phyloP scores from a whole-genome alignment of 2,329 filamentous ascomycete genomes.

The Aspergillus neoniger region DNA sequence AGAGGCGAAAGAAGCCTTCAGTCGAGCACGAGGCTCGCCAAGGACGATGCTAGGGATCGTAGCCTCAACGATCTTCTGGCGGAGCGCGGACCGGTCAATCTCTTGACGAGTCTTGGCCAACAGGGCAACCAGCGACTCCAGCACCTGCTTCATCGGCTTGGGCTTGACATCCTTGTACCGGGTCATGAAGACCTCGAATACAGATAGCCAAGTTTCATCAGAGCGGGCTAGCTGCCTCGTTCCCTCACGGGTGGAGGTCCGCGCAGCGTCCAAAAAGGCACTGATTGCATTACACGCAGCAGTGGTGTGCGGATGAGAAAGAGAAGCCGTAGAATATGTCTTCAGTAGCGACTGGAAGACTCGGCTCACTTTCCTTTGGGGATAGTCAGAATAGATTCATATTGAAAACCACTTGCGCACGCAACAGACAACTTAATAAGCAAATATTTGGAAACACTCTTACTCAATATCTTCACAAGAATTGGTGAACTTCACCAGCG shows the following conservation, averaged over 20 bases:
- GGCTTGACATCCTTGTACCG: constrained; percentile 46
- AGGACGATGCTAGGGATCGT: constrained; percentile 41
- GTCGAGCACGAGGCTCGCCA: constrained; percentile 40
- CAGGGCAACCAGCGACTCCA: constrained; percentile 43
- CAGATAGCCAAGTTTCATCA: constrained; percentile 40
- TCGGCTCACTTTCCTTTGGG: constrained; percentile 32
- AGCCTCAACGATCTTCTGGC: constrained; percentile 26
- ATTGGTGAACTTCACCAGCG: constrained; percentile 36
- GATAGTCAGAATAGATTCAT: not conserved
- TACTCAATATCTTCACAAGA: constrained; percentile 37
- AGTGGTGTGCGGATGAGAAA: constrained; percentile 43
- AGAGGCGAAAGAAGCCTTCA: constrained; percentile 40
- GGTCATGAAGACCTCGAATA: constrained; percentile 43
- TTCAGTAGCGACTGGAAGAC: constrained; percentile 45
- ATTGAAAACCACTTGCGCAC: not conserved
- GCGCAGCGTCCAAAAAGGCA: constrained; percentile 44
- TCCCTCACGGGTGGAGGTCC: constrained; percentile 31
- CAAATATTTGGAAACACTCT: constrained; percentile 18
- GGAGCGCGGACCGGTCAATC: constrained; percentile 22
- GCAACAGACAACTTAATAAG: not conserved
- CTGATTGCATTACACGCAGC: constrained; percentile 49
- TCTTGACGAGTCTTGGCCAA: constrained; percentile 32
- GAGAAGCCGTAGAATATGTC: constrained; percentile 43
- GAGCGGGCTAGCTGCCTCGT: constrained; percentile 39
- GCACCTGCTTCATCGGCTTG: constrained; percentile 49